phyloP scores from a whole-genome alignment of 2,329 filamentous ascomycete genomes.

The Hymenoscyphus albidus region DNA sequence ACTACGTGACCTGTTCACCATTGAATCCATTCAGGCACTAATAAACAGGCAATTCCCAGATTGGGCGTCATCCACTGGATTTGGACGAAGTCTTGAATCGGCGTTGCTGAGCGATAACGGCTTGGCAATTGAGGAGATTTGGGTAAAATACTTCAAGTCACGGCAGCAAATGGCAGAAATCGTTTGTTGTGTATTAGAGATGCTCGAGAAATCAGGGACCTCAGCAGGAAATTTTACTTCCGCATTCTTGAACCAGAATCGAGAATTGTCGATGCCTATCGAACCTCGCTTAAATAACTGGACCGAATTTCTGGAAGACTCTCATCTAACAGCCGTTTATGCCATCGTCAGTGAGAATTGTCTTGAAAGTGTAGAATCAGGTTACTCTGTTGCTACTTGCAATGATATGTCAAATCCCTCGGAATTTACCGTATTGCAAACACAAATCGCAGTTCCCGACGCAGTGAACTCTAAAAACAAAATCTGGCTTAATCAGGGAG shows the following conservation, averaged over 20 bases:
- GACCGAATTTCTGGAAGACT: constrained; percentile 3
- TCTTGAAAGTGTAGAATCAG: constrained; percentile 5
- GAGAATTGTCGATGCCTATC: constrained; percentile 2
- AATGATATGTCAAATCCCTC: neutral
- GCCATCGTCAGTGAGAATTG: constrained; percentile 2
- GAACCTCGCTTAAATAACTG: constrained; percentile 3
- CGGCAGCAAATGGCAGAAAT: constrained; percentile 3
- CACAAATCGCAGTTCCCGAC: constrained; percentile 1
- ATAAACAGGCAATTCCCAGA: constrained; percentile 2
- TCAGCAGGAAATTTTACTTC: neutral
- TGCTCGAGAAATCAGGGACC: neutral
- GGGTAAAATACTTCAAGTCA: constrained; percentile 2
- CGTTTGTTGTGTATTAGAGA: neutral
- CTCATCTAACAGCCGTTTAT: constrained; percentile 5
- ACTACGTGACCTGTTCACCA: constrained; percentile 10
- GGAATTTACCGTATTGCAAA: neutral
- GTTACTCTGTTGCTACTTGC: neutral
- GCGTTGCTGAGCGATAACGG: neutral
- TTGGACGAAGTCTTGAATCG: neutral
- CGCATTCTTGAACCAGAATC: neutral
- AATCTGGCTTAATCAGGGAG: constrained; percentile 1
- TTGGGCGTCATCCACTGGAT: neutral
- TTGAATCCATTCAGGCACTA: neutral
- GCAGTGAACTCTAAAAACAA: neutral
- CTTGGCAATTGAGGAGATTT: neutral